phyloP scores from a whole-genome alignment of 2,329 filamentous ascomycete species.

The Penicillium freii region DNA sequence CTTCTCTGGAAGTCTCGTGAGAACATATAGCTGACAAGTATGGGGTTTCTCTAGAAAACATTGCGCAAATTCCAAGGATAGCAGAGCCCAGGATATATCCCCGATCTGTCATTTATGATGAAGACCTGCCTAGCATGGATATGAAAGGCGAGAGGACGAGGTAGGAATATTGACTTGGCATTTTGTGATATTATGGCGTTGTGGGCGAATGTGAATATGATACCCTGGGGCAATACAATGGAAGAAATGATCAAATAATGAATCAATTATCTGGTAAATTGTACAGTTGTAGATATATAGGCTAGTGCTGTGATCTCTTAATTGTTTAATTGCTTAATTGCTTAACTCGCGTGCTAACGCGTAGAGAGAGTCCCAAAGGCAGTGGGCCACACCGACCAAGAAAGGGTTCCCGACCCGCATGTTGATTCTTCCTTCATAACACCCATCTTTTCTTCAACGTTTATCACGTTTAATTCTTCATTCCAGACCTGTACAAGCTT shows the following conservation, averaged over 20 bases:
- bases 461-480: slow-evolving; percentile 5
- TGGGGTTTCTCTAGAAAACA: slow-evolving; percentile 52
- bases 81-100: slow-evolving; percentile 18
- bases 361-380: background rate
- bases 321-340: background rate
- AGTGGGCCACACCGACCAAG: slow-evolving; percentile 11
- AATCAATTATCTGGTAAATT: background rate
- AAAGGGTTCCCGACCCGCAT: slow-evolving; percentile 23
- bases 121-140: background rate
- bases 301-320: background rate
- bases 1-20: background rate
- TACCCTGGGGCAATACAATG: background rate
- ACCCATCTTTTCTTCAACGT: slow-evolving; percentile 7
- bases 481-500: slow-evolving; percentile 13
- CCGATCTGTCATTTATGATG: background rate
- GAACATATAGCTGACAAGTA: slow-evolving; percentile 5
- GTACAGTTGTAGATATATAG: background rate
- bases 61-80: slow-evolving; percentile 68
- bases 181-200: slow-evolving; percentile 2
- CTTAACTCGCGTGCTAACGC: background rate
- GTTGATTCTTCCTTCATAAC: slow-evolving; percentile 25
- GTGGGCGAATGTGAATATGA: background rate
- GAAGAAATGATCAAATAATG: background rate
- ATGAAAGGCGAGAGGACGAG: background rate
- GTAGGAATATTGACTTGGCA: slow-evolving; percentile 3